A percentile compares a stretch with the other conserved stretches of the same genome.
phyloP scores from a whole-genome alignment of 106 monocot species.

The Dioscorea dumetorum region DNA sequence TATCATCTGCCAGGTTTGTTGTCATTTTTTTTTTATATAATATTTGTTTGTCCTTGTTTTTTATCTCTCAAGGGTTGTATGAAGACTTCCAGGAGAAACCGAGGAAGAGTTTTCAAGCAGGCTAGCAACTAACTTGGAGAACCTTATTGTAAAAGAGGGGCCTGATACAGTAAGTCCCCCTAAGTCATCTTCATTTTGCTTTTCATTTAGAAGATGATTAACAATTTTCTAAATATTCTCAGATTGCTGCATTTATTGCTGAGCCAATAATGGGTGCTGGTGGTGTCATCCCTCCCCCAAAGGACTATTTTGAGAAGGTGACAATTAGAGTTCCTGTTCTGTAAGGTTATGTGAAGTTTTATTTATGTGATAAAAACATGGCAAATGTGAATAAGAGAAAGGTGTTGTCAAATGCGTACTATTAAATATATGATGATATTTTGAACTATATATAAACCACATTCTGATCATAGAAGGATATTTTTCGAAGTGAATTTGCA shows the following conservation, averaged over 20 bases:
- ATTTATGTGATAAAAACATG: no score
- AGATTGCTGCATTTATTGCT: conserved; percentile 99
- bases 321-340: no score
- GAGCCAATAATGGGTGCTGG: conserved; percentile 99
- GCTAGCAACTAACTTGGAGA: conserved; percentile 85
- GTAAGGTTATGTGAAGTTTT: no score
- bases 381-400: no score
- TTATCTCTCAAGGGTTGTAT: no score
- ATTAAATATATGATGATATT: no score
- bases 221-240: not conserved
- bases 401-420: no score
- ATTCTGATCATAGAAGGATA: no score
- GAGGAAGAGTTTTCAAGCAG: conserved; percentile 96
- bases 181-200: not conserved
- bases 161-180: conserved; percentile 70
- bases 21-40: not conserved
- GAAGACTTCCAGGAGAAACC: conserved; percentile 56
- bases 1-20: conserved; percentile 80
- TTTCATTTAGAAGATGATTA: not conserved
- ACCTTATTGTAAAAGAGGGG: conserved; percentile 94
- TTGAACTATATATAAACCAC: no score
- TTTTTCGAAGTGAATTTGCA: no score
- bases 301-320: conserved; percentile 97
- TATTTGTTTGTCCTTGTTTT: no score
- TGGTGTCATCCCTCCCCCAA: conserved; percentile 94